Evolutionary conservation across 2,329 filamentous ascomycete species (phyloP).

Genomic region (Trichoderma citrinoviride): DNA sequence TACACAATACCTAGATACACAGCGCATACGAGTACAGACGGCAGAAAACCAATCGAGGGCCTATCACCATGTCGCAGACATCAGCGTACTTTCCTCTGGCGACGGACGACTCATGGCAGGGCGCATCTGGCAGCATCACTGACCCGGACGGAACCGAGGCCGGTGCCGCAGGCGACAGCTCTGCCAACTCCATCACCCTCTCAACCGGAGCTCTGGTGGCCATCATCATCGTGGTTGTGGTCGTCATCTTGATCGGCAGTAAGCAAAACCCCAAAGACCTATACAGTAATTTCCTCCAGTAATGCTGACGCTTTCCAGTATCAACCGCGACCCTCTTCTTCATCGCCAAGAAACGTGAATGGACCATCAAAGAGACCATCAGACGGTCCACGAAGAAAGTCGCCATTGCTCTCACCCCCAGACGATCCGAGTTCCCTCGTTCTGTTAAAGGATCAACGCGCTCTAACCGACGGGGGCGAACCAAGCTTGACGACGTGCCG

Average conservation of each 20-base stretch:
- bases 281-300: background rate
- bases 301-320: conserved; percentile 44
- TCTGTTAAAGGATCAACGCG: conserved; percentile 49
- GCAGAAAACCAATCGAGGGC: background rate
- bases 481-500: conserved; percentile 55
- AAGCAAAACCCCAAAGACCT: conserved; percentile 32
- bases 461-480: conserved; percentile 37
- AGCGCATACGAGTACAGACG: background rate
- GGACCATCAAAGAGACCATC: conserved; percentile 72
- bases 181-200: conserved; percentile 56
- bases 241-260: conserved; percentile 69
- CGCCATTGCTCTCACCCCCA: conserved; percentile 60
- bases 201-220: conserved; percentile 69
- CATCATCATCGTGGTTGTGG: conserved; percentile 69
- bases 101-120: conserved; percentile 32
- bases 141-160: conserved; percentile 49
- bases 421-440: conserved; percentile 58
- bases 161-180: conserved; percentile 64
- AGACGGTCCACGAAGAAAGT: conserved; percentile 65
- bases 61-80: conserved; percentile 40
- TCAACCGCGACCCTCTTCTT: conserved; percentile 68
- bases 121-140: conserved; percentile 35
- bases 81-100: conserved; percentile 37
- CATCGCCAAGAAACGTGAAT: conserved; percentile 79
- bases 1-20: background rate